Evolutionary conservation across 1,139 yeast genomes (phyloP).

Genomic region (Candida frijolesensis): DNA sequence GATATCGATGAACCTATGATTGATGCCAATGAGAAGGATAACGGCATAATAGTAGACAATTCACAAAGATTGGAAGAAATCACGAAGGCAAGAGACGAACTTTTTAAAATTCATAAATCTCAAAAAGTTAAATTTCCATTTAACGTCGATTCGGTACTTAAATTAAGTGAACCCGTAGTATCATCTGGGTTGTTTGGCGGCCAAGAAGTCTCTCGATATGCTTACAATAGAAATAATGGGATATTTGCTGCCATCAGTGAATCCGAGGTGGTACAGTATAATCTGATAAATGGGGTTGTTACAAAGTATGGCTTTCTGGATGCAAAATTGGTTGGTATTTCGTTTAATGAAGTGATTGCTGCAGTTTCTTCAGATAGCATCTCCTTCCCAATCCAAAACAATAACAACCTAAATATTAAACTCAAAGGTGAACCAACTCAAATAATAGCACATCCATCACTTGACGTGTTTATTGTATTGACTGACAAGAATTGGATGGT

Average conservation of each 20-base stretch:
- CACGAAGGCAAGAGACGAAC: constrained; percentile 34
- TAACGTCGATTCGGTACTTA: constrained; percentile 15
- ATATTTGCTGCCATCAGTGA: background rate
- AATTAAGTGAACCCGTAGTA: background rate
- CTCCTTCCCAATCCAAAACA: constrained; percentile 11
- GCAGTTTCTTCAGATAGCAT: background rate
- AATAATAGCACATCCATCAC: constrained; percentile 13
- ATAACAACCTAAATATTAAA: constrained; percentile 7
- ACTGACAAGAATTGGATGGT: constrained; percentile 9
- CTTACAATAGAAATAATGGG: constrained; percentile 1
- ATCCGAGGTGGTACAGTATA: constrained; percentile 2
- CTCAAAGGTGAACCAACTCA: background rate
- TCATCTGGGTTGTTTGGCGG: background rate
- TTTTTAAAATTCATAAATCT: constrained; percentile 46
- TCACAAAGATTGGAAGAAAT: constrained; percentile 23
- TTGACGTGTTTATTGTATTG: constrained; percentile 13
- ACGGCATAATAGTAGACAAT: background rate
- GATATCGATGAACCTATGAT: constrained; percentile 2
- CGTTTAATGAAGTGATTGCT: constrained; percentile 9
- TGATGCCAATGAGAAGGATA: constrained; percentile 9
- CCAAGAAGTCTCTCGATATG: constrained; percentile 1
- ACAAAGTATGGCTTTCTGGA: background rate
- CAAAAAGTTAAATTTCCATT: constrained; percentile 39
- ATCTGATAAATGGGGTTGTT: background rate
- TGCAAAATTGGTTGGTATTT: background rate